Conservation (phyloP, 2,329 filamentous ascomycete species). For the Claviceps pazoutovae region DNA sequence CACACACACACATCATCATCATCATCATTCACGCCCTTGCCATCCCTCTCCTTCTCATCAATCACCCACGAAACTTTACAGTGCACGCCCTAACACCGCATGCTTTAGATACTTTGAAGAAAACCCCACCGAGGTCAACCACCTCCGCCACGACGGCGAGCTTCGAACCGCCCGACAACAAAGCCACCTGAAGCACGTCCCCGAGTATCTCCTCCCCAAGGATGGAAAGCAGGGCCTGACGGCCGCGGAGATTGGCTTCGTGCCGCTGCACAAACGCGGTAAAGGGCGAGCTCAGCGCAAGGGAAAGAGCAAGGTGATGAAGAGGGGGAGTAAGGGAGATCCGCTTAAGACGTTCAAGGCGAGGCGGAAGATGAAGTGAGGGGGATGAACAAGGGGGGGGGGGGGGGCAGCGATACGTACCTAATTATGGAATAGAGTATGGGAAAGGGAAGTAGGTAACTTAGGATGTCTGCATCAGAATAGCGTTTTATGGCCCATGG, state of each 20-base stretch:
- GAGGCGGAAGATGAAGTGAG: conserved; percentile 30
- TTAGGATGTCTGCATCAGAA: too few species aligned
- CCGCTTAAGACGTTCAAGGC: conserved; percentile 82
- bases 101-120: conserved; percentile 68
- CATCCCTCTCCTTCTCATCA: background rate
- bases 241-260: conserved; percentile 59
- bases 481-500: too few species aligned
- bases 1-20: background rate
- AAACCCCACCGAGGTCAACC: conserved; percentile 76
- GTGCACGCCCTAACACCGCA: background rate
- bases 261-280: conserved; percentile 47
- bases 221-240: conserved; percentile 58
- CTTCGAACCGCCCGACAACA: conserved; percentile 72
- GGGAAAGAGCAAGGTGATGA: conserved; percentile 22
- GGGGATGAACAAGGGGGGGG: background rate
- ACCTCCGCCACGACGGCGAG: conserved; percentile 83
- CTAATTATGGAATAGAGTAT: too few species aligned
- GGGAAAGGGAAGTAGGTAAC: too few species aligned
- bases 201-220: conserved; percentile 78
- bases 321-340: conserved; percentile 49
- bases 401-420: background rate
- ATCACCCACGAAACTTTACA: too few species aligned
- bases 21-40: background rate
- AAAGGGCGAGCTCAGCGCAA: conserved; percentile 35
- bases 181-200: conserved; percentile 83